Conservation (phyloP, 140 eudicot species). For the Bidens hawaiensis region DNA sequence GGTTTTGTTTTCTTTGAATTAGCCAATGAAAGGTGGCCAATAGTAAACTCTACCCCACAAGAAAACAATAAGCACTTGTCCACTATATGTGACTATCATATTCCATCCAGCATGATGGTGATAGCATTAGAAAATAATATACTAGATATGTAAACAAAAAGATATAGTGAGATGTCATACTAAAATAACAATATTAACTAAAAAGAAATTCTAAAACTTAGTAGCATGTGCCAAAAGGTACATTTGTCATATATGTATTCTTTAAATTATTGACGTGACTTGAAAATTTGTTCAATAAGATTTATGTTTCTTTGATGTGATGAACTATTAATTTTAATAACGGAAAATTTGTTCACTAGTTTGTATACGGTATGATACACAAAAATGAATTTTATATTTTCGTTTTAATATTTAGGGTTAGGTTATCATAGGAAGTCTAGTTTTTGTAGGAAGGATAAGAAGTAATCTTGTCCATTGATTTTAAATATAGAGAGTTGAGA, state of each 20-base stretch:
- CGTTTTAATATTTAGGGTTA: too few species aligned
- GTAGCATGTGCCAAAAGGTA: neutral
- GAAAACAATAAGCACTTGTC: constrained; percentile 13
- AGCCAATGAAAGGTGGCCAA: neutral
- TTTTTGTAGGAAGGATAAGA: too few species aligned
- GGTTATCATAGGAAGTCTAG: too few species aligned
- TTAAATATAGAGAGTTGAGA: too few species aligned
- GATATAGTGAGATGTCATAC: neutral
- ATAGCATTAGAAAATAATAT: neutral
- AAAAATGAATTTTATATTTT: too few species aligned
- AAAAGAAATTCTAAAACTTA: neutral
- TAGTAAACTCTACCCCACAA: neutral
- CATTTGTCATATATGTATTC: neutral
- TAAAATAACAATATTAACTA: neutral
- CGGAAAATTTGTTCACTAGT: too few species aligned
- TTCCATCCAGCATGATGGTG: constrained; percentile 12
- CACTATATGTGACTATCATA: constrained; percentile 12
- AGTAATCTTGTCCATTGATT: too few species aligned
- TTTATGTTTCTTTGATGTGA: too few species aligned
- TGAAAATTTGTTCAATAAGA: neutral
- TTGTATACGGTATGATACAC: too few species aligned
- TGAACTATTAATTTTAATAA: too few species aligned
- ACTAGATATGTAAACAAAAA: neutral
- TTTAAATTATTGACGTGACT: neutral
- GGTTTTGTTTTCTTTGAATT: neutral